These are phyloP conservation scores for Chaetomium tenue DNA, from an alignment of 495 filamentous ascomycete genomes.

Conservation along the genomic window DNA sequence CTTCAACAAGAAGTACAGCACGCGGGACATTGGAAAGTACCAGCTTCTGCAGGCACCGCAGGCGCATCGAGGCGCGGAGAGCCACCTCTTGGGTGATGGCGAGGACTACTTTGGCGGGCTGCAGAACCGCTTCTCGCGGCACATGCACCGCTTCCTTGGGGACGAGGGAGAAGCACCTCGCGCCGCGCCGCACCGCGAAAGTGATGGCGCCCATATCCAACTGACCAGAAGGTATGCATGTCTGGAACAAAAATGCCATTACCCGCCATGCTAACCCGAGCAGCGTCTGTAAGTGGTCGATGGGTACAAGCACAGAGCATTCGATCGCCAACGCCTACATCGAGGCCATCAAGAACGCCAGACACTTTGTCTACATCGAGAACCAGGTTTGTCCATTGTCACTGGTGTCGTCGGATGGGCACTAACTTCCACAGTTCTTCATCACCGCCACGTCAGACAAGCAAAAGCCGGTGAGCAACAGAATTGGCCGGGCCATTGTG, in stretches of 20 bases:
- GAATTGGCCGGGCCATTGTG: conserved; percentile 83
- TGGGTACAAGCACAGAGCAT: conserved; percentile 68
- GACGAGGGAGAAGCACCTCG: conserved; percentile 26
- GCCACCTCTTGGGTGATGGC: conserved; percentile 26
- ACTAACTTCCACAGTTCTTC: conserved; percentile 61
- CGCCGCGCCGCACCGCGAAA: not conserved
- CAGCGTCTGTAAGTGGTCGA: conserved; percentile 70
- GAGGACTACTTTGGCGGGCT: conserved; percentile 44
- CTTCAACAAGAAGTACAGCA: conserved; percentile 75
- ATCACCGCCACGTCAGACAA: conserved; percentile 80
- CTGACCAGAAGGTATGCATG: conserved; percentile 42
- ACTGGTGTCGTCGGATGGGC: not conserved
- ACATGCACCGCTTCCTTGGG: conserved; percentile 37
- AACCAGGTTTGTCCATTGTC: conserved; percentile 58
- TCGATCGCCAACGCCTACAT: conserved; percentile 90
- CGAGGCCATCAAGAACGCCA: conserved; percentile 71
- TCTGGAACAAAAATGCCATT: too few species aligned
- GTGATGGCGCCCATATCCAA: conserved; percentile 39
- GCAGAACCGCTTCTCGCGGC: conserved; percentile 47
- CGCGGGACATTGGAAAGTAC: conserved; percentile 63
- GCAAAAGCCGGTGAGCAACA: conserved; percentile 80
- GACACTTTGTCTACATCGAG: conserved; percentile 91
- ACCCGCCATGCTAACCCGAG: not conserved
- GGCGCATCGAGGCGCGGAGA: conserved; percentile 23
- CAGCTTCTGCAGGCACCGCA: conserved; percentile 45